Conservation (phyloP, 2,329 filamentous ascomycete species). For the Apiospora hydei region DNA sequence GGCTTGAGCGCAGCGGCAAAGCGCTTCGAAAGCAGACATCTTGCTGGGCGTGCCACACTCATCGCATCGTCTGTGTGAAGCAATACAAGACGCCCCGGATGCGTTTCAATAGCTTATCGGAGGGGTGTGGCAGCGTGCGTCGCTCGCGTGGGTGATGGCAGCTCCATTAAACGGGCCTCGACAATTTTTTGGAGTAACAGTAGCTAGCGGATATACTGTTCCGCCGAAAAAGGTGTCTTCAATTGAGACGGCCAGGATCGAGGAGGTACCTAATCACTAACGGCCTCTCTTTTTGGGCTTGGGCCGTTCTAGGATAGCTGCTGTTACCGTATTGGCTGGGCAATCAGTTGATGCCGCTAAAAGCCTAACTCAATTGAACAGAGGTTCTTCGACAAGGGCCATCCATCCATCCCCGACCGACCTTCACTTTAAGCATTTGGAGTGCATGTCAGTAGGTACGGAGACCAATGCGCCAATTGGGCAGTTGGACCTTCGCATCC, state of each 20-base stretch:
- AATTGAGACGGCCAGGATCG: not conserved
- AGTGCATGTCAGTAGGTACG: not conserved
- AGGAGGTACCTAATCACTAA: not conserved
- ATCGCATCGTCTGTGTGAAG: conserved; percentile 48
- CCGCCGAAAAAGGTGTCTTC: conserved; percentile 15
- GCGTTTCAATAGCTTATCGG: conserved; percentile 32
- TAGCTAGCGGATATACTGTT: conserved; percentile 24
- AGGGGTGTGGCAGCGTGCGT: conserved; percentile 19
- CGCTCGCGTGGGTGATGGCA: conserved; percentile 19
- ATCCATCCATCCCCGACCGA: not conserved
- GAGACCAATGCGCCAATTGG: not conserved
- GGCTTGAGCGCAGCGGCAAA: conserved; percentile 45
- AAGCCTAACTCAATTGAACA: not conserved
- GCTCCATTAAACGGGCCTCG: conserved; percentile 21
- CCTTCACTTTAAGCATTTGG: not conserved
- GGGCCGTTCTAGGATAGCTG: not conserved
- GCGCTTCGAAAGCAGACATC: conserved; percentile 60
- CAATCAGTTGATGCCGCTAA: conserved; percentile 4
- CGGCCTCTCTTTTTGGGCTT: not conserved
- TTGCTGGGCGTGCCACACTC: conserved; percentile 63
- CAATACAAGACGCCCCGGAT: conserved; percentile 24
- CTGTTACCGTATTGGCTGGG: conserved; percentile 18
- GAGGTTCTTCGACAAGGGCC: not conserved
- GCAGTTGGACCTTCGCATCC: not conserved
- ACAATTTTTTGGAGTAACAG: conserved; percentile 24